Percentiles rank a stretch among this genome's conserved stretches.
Conservation (phyloP, 2,329 filamentous ascomycete species). For the Xylaria digitata region DNA sequence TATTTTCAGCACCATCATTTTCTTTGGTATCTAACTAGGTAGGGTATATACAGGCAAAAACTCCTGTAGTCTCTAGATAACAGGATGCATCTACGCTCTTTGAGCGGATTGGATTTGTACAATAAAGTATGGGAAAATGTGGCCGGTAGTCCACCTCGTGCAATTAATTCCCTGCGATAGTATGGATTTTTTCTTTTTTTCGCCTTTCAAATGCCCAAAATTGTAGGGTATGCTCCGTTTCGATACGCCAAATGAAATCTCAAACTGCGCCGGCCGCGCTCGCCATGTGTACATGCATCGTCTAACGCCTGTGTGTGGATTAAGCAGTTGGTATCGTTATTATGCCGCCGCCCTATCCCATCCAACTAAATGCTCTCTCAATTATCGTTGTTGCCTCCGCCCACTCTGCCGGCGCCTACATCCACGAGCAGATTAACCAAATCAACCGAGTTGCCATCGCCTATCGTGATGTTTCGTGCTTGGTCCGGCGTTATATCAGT, state of each 20-base stretch:
- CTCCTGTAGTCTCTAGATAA: conserved; percentile 23
- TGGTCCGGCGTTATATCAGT: conserved; percentile 49
- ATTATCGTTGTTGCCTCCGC: conserved; percentile 37
- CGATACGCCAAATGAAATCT: conserved; percentile 36
- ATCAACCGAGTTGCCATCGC: conserved; percentile 61
- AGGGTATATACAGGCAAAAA: conserved; percentile 17
- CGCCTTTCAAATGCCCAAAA: conserved; percentile 34
- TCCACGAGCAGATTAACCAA: conserved; percentile 61
- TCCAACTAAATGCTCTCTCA: conserved; percentile 30
- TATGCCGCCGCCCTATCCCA: conserved; percentile 9
- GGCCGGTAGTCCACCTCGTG: conserved; percentile 8
- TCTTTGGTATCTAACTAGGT: conserved; percentile 23
- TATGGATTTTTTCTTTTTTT: conserved; percentile 25
- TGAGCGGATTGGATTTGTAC: conserved; percentile 32
- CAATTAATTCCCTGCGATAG: background rate
- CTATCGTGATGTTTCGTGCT: conserved; percentile 57
- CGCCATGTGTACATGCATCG: conserved; percentile 24
- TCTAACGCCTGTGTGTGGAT: conserved; percentile 24
- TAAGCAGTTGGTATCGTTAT: conserved; percentile 24
- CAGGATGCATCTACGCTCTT: conserved; percentile 20
- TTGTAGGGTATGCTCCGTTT: conserved; percentile 29
- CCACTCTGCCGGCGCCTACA: conserved; percentile 44
- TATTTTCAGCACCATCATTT: conserved; percentile 4
- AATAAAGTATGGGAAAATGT: conserved; percentile 26
- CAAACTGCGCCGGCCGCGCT: conserved; percentile 8